Evolutionary conservation across 805 yeast species (phyloP), one percentile per base, ranked within the genome.

Genomic region (Kazachstania taianensis): DNA sequence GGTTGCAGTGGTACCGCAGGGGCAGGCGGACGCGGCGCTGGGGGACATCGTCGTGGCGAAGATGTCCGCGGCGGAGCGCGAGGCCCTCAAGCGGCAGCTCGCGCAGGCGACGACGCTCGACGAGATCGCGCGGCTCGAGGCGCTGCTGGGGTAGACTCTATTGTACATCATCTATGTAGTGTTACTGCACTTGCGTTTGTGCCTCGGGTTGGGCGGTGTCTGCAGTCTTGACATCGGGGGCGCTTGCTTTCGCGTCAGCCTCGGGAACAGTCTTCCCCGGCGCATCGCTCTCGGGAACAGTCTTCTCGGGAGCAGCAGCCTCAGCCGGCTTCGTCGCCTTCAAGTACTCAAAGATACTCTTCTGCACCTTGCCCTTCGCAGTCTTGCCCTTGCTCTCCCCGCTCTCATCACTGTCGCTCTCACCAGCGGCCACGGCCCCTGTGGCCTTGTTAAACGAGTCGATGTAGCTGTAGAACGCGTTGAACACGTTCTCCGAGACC

Each of bases 381-480:
- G 8, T 22, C n/a, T 42, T 35, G 13, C 57, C 58, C n/a, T 46
- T 42, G 37, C 55, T 52, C 7, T 44, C 53, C 9, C 42, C 55
- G 35, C 53, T 53, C 37, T 50, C 59, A n/a, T n/a, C n/a, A n/a
- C n/a, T n/a, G n/a, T n/a, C n/a, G n/a, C n/a, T n/a, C 38, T 55
- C 61, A 22, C 65, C 70, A 58, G 62, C 66, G 51, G 75, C 75
- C 58, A 62, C 66, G 52, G 75, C 75, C 15, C 77, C 83, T 28
- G 72, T 72, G 19, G 53, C 61, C 35, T 49, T 50, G 33, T 72
- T 70, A 56, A 80, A 85, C 26, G 81, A 75, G 59, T 89, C 98
- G 45, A 92, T 80, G 55, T 83, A 89, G 30, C 82, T 81, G 59
- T 83, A 92, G 54, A 92, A 89, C 1, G 94, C 94, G 44, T 85